Evolutionary conservation across 139 green algal species (phyloP).

Genomic region (Volvox africanus): DNA sequence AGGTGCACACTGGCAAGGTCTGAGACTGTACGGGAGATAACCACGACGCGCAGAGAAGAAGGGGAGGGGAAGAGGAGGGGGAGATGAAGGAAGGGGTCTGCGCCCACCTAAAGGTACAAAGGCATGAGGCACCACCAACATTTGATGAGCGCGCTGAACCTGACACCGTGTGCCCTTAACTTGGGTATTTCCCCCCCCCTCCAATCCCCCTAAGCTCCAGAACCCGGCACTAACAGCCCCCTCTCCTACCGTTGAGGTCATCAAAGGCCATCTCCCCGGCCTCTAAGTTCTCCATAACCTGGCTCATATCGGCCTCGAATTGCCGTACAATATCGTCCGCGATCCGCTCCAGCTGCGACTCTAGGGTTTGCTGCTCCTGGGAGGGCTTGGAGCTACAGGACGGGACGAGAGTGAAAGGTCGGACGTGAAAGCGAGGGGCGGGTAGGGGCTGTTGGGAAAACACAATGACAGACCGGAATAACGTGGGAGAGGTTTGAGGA

Average conservation of each 20-base stretch:
- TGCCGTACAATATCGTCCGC: slow-evolving; percentile 83
- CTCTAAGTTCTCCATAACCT: slow-evolving; percentile 87
- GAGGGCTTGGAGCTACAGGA: neutral
- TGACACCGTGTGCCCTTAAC: too few species aligned
- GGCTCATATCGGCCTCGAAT: slow-evolving; percentile 87
- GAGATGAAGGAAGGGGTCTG: neutral
- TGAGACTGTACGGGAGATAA: neutral
- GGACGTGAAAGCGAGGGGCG: neutral
- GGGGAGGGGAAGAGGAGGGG: neutral
- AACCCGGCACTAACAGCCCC: too few species aligned
- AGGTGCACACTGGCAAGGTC: neutral
- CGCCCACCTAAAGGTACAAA: too few species aligned
- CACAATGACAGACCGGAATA: neutral
- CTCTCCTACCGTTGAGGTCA: slow-evolving; percentile 74
- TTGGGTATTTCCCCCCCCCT: too few species aligned
- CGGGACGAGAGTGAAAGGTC: neutral
- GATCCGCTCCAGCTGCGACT: slow-evolving; percentile 63
- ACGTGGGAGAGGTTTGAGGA: neutral
- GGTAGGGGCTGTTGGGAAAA: neutral
- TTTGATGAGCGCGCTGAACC: too few species aligned
- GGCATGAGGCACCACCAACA: too few species aligned
- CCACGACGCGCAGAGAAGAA: neutral
- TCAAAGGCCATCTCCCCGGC: slow-evolving; percentile 74
- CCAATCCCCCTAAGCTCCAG: too few species aligned
- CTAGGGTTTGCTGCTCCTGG: slow-evolving; percentile 18